Evolutionary conservation across 148 eudicot genomes (phyloP).

Genomic region (Heliamphora exappendiculata): DNA sequence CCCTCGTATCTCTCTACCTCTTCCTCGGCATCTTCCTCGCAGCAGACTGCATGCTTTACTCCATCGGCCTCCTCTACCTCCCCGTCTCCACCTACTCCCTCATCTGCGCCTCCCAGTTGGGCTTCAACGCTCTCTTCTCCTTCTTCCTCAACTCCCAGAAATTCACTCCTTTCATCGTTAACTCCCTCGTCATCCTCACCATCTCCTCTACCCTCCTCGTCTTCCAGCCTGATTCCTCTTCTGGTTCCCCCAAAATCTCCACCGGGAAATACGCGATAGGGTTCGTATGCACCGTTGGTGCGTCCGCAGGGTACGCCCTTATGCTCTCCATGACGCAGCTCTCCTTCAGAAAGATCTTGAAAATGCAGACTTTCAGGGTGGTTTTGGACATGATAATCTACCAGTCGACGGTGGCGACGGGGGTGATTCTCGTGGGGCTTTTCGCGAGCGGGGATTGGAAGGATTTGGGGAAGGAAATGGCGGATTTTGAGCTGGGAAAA

Average conservation of each 20-base stretch:
- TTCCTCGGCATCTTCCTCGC: slow-evolving; percentile 40
- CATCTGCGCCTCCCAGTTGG: slow-evolving; percentile 52
- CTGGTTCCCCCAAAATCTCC: slow-evolving; percentile 7
- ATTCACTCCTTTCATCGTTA: slow-evolving; percentile 55
- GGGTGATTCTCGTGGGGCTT: slow-evolving; percentile 33
- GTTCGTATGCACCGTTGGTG: slow-evolving; percentile 40
- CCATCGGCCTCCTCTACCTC: slow-evolving; percentile 48
- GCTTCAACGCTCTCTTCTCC: slow-evolving; percentile 56
- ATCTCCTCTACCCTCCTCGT: slow-evolving; percentile 50
- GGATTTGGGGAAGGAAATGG: slow-evolving; percentile 34
- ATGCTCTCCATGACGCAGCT: slow-evolving; percentile 42
- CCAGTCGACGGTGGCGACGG: slow-evolving; percentile 22
- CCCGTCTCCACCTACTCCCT: slow-evolving; percentile 58
- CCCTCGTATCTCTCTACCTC: slow-evolving; percentile 20
- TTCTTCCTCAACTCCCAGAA: slow-evolving; percentile 48
- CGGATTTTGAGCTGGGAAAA: slow-evolving; percentile 29
- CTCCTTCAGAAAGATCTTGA: slow-evolving; percentile 28
- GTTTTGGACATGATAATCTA: slow-evolving; percentile 35
- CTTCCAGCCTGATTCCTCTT: slow-evolving; percentile 24
- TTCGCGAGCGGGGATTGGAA: slow-evolving; percentile 61
- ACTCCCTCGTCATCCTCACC: slow-evolving; percentile 49
- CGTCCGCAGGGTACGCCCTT: slow-evolving; percentile 42
- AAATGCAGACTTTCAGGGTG: slow-evolving; percentile 13
- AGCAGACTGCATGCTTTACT: slow-evolving; percentile 28
- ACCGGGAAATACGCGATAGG: slow-evolving; percentile 33